Conservation (phyloP, 2,329 filamentous ascomycete genomes). For the Colletotrichum aenigma region DNA sequence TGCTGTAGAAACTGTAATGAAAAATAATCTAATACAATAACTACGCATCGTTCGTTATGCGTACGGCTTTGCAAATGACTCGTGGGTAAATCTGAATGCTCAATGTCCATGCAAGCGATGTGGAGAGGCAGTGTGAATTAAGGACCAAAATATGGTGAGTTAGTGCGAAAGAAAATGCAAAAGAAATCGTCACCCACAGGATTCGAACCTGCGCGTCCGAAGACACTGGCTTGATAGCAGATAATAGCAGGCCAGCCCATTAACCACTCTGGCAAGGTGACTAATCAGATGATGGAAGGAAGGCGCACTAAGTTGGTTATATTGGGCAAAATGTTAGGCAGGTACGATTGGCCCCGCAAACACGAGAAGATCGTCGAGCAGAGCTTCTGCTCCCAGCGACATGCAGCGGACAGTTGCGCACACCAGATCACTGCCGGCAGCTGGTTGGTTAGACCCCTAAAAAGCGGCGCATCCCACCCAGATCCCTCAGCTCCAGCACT, state of each 20-base stretch:
- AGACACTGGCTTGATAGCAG: slow-evolving; percentile 10
- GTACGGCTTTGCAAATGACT: not conserved
- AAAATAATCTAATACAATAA: not conserved
- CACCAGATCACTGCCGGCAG: not conserved
- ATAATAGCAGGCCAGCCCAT: slow-evolving; percentile 20
- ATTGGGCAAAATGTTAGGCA: rapidly evolving
- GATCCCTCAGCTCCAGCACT: not conserved
- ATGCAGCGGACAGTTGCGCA: not conserved
- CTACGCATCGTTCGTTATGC: not conserved
- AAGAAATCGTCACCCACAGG: slow-evolving; percentile 14
- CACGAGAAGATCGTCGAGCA: not conserved
- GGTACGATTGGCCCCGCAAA: not conserved
- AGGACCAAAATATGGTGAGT: rapidly evolving
- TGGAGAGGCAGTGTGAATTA: not conserved
- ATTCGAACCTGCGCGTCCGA: slow-evolving; percentile 22
- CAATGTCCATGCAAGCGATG: not conserved
- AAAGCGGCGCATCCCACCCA: not conserved
- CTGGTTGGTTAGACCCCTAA: not conserved
- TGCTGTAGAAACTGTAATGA: not conserved
- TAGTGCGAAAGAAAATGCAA: not conserved
- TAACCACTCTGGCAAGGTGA: slow-evolving; percentile 21
- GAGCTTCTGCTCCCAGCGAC: not conserved
- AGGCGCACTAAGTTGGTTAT: rapidly evolving
- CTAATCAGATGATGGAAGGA: not conserved
- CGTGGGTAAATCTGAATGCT: not conserved